These are phyloP conservation scores for Fragaria ananassa DNA, from an alignment of 306 rosid genomes.

Conservation along the genomic window DNA sequence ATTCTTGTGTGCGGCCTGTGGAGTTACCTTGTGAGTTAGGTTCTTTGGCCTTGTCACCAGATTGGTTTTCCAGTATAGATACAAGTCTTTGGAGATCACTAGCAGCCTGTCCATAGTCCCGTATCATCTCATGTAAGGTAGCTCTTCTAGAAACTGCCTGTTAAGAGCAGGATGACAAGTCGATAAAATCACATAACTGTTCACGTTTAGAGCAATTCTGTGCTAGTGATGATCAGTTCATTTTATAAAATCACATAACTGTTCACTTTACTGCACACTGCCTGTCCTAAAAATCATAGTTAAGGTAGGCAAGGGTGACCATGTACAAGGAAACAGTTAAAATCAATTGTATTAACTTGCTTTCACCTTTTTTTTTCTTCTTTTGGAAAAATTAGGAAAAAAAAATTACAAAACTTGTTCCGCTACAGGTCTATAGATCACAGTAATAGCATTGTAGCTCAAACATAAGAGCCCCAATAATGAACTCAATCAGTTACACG, in stretches of 20 bases:
- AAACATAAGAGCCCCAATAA: neutral
- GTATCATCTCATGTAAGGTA: conserved; percentile 73
- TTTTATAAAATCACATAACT: neutral
- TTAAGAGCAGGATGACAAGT: conserved; percentile 17
- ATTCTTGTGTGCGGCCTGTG: conserved; percentile 49
- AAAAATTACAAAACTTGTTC: neutral
- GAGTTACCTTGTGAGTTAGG: conserved; percentile 51
- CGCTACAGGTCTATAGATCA: neutral
- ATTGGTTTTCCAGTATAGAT: conserved; percentile 58
- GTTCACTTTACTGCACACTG: neutral
- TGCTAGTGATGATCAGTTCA: neutral
- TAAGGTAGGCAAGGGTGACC: neutral
- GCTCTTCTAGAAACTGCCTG: conserved; percentile 97
- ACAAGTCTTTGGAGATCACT: conserved; percentile 63
- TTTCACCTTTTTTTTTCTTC: neutral
- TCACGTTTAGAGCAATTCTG: neutral
- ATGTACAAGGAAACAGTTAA: neutral
- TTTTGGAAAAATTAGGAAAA: neutral
- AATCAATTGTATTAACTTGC: neutral
- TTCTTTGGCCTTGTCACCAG: conserved; percentile 45
- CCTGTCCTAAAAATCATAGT: neutral
- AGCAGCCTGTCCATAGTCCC: conserved; percentile 75
- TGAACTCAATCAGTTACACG: neutral
- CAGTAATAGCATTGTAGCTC: neutral
- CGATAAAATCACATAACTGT: conserved; percentile 9